Conservation (phyloP, 1,139 yeast species). For the Magnusiomyces fungicola region DNA sequence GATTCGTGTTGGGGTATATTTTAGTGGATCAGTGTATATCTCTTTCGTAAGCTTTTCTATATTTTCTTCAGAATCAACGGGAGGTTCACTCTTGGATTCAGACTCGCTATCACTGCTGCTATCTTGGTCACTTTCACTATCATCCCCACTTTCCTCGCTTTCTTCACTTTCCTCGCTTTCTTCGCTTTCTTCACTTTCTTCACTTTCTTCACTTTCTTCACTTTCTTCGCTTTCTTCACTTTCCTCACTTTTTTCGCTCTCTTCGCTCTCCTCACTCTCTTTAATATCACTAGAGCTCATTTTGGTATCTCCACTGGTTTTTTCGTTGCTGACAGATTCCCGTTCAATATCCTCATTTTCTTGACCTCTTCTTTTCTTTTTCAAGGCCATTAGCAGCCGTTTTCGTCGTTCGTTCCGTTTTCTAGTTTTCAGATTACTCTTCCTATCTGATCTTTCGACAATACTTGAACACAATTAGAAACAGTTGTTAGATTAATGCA, state of each 20-base stretch:
- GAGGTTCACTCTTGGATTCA: conserved; percentile 5
- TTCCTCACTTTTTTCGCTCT: not conserved
- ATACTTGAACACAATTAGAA: no score
- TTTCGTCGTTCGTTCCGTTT: not conserved
- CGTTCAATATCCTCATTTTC: no score
- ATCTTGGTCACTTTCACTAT: conserved; percentile 8
- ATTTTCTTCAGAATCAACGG: not conserved
- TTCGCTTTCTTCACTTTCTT: not conserved
- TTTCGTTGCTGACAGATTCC: no score
- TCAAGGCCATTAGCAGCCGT: no score
- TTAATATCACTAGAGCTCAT: not conserved
- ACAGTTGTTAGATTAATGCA: no score
- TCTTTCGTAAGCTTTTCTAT: no score
- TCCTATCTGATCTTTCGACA: no score
- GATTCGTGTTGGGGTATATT: not conserved
- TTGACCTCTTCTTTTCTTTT: no score
- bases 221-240: not conserved
- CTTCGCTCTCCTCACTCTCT: not conserved
- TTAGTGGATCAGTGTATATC: not conserved
- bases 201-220: not conserved
- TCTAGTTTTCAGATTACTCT: not conserved
- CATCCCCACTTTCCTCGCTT: conserved; percentile 10
- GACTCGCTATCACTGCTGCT: conserved; percentile 8
- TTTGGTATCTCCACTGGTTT: no score
- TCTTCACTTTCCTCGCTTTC: conserved; percentile 7